Conservation (phyloP, 208 protist genomes). For the Acanthamoeba triangularis region DNA sequence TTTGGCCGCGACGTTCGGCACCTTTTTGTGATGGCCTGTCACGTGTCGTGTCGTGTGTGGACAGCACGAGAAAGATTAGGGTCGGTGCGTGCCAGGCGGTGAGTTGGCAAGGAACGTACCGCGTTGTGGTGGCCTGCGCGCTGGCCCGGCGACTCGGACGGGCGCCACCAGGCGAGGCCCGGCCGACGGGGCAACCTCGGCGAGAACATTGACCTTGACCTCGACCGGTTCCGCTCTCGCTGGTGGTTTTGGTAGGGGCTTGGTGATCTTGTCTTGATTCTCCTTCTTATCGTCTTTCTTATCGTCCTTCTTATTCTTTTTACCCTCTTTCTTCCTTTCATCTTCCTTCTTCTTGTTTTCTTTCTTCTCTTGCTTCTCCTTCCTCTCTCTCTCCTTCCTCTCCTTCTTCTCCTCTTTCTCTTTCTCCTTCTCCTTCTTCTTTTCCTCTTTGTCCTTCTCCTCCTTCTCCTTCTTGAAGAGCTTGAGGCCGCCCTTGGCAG, state of each 20-base stretch:
- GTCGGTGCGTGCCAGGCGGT: neutral
- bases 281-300: neutral
- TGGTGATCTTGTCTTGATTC: no score
- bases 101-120: neutral
- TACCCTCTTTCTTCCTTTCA: neutral
- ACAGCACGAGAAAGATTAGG: neutral
- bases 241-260: no score
- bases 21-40: neutral
- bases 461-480: neutral
- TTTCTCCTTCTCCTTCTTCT: neutral
- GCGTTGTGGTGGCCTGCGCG: neutral
- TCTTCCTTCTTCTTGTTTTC: neutral
- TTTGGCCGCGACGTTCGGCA: neutral
- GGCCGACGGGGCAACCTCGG: neutral
- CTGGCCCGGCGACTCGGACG: neutral
- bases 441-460: neutral
- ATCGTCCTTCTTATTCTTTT: neutral
- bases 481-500: neutral
- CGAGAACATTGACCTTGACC: no score
- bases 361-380: constrained; percentile 40
- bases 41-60: no score
- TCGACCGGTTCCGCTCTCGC: no score
- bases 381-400: neutral
- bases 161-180: neutral
- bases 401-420: neutral